Evolutionary conservation across 305 asterid genomes (phyloP), one percentile per base, ranked within the genome.

Genomic region (Euphrasia arctica): DNA sequence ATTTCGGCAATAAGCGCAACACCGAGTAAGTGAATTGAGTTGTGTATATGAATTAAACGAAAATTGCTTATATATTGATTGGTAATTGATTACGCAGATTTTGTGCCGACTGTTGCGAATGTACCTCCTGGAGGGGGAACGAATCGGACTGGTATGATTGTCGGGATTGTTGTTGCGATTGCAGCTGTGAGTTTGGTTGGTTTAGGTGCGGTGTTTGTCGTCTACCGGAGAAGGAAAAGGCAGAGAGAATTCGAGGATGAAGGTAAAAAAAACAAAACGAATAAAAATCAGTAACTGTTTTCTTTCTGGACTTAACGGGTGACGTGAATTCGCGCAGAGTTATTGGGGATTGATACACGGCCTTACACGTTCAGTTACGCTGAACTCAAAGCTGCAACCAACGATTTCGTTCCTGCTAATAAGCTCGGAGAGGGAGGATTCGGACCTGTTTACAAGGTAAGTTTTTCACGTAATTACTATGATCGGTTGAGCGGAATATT

Each of bases 341-440:
- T 91, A 72, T 47, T 75, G 52, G 91, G 89, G 55, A 83, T 89
- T 50, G 95, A 82, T 71, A 73, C 79, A 43, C 82, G 78, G 42
- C 90, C 95, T 42, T 82, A 74, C 78, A 82, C 85, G 7, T 89
- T 85, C 71, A 71, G 82, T 65, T 91, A 83, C 47, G 79, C 83
- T 29, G 97, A 87, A 67, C 92, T 91, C 48, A 75, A 75, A 81
- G 69, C 81, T 54, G 98, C 92, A 2, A 87, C 98, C 8, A 69
- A 77, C 60, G 97, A 85, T 71, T 89, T 91, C 74, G 64, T 56
- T 78, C 79, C 80, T 59, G 70, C 62, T 66, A 85, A 85, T 68
- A 86, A 83, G 76, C 95, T 87, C 15, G 95, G 97, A 71, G 94
- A 90, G 74, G 95, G 97, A 70, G 97, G 95, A 70, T 90, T 90